Evolutionary conservation across 163 green algal genomes (phyloP).

Genomic region (Chloromonas sp.): DNA sequence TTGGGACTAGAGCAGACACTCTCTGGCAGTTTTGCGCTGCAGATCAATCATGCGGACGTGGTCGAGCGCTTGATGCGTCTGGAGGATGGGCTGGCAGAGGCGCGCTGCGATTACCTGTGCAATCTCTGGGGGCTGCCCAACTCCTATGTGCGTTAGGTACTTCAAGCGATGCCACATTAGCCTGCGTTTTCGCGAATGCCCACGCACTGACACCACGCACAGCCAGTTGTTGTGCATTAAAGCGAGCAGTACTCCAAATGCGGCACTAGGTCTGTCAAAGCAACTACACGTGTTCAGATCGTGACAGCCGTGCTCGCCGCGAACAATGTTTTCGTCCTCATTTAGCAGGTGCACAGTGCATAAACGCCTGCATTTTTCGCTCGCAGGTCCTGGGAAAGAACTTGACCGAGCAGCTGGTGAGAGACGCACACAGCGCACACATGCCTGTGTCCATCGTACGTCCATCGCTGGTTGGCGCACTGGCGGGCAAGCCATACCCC

Average conservation of each 20-base stretch:
- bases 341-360: no score
- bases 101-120: constrained; percentile 6
- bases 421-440: constrained; percentile 22
- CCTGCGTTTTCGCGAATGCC: no score
- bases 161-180: no score
- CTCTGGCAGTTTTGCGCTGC: neutral
- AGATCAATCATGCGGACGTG: constrained; percentile 20
- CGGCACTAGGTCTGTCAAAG: no score
- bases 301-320: no score
- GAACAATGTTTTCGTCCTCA: no score
- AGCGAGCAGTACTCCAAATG: no score
- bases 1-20: neutral
- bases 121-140: constrained; percentile 50
- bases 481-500: constrained; percentile 47
- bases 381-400: constrained; percentile 49
- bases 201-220: neutral
- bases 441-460: constrained; percentile 45
- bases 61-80: constrained; percentile 6
- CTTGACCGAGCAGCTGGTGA: constrained; percentile 57
- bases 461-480: constrained; percentile 47
- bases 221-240: neutral
- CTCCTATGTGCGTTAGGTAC: constrained; percentile 39
- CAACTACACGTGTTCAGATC: no score
- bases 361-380: no score
- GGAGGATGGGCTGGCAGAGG: constrained; percentile 4